Base-by-base conservation (phyloP, 352 stramenopile genomes). In the Thalassiosira livingstoniorum region DNA sequence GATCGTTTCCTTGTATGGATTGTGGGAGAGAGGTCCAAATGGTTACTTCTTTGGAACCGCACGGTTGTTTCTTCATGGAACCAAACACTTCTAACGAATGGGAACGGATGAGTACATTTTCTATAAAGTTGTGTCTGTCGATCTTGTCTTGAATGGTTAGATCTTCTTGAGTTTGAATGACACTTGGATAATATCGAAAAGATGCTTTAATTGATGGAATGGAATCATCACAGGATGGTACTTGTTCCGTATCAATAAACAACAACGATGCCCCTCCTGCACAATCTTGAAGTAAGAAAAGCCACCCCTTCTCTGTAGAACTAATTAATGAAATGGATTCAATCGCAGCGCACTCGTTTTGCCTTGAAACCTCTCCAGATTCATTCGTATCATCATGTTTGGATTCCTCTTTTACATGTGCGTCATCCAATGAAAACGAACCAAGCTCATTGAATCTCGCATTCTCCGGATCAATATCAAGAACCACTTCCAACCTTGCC, bases 1-100 rank as follows among this genome's bases (percentile, higher is more conserved):
- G 60, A 72, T 29, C 39, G 43, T 53, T 23, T 43, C 42, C 21
- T 39, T 68, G 32, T 4, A 76, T 69, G 35, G 74, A 75, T 69
- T 74, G 69, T 25, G 80, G 83, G 32, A 83, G 74, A 32, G 86
- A 66, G 55, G 78, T 78, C 82, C 84, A 94, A 53, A 92, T 74
- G n/a, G 47, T 86, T 27, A 93, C 53, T 31, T 85, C 77, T 39
- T 78, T 80, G 54, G 66, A 88, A 23, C 63, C 70, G 31, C 69
- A 25, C 37, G 25, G 32, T 29, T 45, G 13, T 18, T 43, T 55
- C 60, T 47, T 73, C 63, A 88, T 87, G 23, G 27, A 73, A 32
- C 75, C 89, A 85, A 93, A 84, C 15, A 91, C 42, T 37, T 87
- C 78, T 27, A 91, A 63, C 11, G 82, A 92, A 66, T 79, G 79